These are phyloP conservation scores for Grosmannia huntii DNA, from an alignment of 2,329 filamentous ascomycete genomes.

Conservation along the genomic window DNA sequence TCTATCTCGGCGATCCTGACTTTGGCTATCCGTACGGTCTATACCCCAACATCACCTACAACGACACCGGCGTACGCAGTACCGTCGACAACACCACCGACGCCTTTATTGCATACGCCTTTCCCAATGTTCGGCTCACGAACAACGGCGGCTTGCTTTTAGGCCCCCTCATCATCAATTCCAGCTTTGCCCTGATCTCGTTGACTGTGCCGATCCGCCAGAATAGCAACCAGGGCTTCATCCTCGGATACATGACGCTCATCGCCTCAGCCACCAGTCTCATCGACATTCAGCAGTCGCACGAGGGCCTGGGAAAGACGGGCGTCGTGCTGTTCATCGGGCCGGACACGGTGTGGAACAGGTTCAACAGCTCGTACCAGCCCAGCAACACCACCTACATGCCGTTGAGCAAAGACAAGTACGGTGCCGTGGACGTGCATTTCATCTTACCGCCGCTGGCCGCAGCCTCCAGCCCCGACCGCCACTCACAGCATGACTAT, in stretches of 20 bases:
- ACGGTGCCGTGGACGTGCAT: slow-evolving; percentile 34
- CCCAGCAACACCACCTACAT: slow-evolving; percentile 34
- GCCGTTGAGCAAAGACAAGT: slow-evolving; percentile 22
- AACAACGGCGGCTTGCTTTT: slow-evolving; percentile 51
- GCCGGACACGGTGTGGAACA: slow-evolving; percentile 53
- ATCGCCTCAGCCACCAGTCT: slow-evolving; percentile 57
- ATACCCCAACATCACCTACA: slow-evolving; percentile 69
- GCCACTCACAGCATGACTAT: slow-evolving; percentile 34
- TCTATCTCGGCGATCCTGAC: slow-evolving; percentile 47
- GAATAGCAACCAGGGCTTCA: slow-evolving; percentile 43
- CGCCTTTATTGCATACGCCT: slow-evolving; percentile 33
- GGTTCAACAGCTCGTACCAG: slow-evolving; percentile 34
- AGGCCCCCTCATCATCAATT: slow-evolving; percentile 62
- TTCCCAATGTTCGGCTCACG: slow-evolving; percentile 35
- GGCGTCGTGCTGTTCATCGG: slow-evolving; percentile 62
- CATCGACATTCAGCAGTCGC: slow-evolving; percentile 45
- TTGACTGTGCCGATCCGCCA: slow-evolving; percentile 69
- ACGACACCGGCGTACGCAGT: slow-evolving; percentile 28
- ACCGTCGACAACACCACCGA: slow-evolving; percentile 26
- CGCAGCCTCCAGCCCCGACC: slow-evolving; percentile 23
- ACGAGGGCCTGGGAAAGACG: slow-evolving; percentile 57
- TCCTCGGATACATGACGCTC: slow-evolving; percentile 75
- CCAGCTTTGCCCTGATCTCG: slow-evolving; percentile 63
- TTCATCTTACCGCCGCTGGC: slow-evolving; percentile 47
- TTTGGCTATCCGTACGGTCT: slow-evolving; percentile 59